Percentiles rank a stretch among this genome's conserved stretches.
phyloP scores from a whole-genome alignment of 225 moss, liverwort and hornwort species.

The Sphagnum contortum region DNA sequence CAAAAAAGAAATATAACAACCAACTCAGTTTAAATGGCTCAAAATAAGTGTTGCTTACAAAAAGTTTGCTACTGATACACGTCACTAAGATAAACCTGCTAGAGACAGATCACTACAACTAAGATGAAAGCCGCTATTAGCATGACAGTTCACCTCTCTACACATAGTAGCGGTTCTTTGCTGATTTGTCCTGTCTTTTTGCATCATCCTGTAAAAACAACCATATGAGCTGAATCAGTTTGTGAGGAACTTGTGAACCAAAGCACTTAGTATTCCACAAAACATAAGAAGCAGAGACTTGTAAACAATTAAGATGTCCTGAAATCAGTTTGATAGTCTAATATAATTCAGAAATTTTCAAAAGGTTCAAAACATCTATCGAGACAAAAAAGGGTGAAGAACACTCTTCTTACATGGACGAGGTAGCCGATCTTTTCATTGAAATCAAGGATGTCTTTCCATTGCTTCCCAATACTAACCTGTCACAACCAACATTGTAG shows the following conservation, averaged over 20 bases:
- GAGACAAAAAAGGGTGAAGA: not conserved
- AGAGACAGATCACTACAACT: too few relatives aligned
- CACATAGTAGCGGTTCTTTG: conserved; percentile 73
- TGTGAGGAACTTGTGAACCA: not conserved
- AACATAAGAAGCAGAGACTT: not conserved
- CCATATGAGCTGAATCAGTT: not conserved
- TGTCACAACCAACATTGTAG: conserved; percentile 11
- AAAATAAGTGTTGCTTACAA: too few relatives aligned
- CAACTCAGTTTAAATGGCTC: too few relatives aligned
- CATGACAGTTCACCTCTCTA: conserved; percentile 9
- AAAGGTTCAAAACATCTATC: not conserved
- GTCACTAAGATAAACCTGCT: too few relatives aligned
- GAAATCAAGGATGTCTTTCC: conserved; percentile 76
- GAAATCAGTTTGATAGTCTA: not conserved
- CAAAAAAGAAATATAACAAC: too few relatives aligned
- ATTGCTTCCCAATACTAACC: conserved; percentile 87
- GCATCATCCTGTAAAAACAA: conserved; percentile 61
- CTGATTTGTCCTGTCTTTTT: conserved; percentile 60
- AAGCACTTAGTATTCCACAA: conserved; percentile 1
- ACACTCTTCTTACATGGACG: conserved; percentile 46
- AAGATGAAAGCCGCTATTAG: too few relatives aligned
- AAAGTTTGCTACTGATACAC: too few relatives aligned
- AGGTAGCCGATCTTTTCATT: conserved; percentile 76
- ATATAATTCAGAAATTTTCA: not conserved
- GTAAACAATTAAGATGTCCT: not conserved